Evolutionary conservation across 495 filamentous ascomycete species (phyloP).

Genomic region (Acidomyces sp.): DNA sequence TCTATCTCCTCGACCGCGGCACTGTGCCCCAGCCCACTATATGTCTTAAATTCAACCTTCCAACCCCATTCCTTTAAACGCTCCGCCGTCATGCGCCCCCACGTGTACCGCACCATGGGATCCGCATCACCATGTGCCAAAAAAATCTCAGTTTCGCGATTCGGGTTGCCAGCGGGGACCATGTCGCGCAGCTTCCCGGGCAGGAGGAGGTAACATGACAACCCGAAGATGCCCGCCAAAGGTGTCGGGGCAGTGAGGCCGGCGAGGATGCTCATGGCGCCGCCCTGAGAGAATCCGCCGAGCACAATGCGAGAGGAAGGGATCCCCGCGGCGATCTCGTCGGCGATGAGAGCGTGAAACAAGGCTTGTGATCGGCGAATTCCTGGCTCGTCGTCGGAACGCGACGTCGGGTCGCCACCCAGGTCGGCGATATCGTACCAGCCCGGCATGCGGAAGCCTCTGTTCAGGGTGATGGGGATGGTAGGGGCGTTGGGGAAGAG

Average conservation of each 20-base stretch:
- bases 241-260: conserved; percentile 62
- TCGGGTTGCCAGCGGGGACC: conserved; percentile 49
- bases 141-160: conserved; percentile 73
- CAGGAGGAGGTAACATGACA: conserved; percentile 72
- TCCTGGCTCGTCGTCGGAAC: conserved; percentile 59
- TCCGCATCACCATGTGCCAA: conserved; percentile 75
- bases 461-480: conserved; percentile 77
- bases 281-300: conserved; percentile 56
- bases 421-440: conserved; percentile 67
- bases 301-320: conserved; percentile 70
- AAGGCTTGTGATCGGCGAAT: conserved; percentile 59
- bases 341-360: conserved; percentile 68
- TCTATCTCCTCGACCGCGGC: conserved; percentile 70
- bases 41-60: conserved; percentile 62
- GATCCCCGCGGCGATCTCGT: conserved; percentile 73
- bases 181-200: conserved; percentile 55
- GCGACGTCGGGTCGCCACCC: conserved; percentile 23
- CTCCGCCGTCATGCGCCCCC: conserved; percentile 53
- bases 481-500: conserved; percentile 85
- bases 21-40: conserved; percentile 62
- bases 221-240: conserved; percentile 74
- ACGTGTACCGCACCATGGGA: conserved; percentile 50
- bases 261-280: conserved; percentile 46
- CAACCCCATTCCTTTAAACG: conserved; percentile 51
- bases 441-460: conserved; percentile 72